These are phyloP conservation scores for Favolaschia claudopus DNA, from an alignment of 768 basidiomycete species.

Conservation along the genomic window DNA sequence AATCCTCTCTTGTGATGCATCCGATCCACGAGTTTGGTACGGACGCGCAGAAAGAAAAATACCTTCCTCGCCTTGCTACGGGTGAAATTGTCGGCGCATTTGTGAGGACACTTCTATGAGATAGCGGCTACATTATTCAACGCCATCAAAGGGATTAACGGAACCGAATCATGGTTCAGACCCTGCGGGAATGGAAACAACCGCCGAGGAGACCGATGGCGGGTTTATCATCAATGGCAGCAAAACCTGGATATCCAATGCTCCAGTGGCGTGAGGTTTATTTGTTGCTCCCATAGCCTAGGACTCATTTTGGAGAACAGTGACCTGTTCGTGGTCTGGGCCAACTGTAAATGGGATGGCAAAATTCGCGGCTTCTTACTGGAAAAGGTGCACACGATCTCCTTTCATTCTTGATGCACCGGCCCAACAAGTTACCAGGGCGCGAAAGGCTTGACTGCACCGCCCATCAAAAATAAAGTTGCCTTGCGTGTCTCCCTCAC, in stretches of 20 bases:
- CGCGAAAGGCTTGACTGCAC: conserved; percentile 80
- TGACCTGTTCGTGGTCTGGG: conserved; percentile 94
- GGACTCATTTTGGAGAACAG: conserved; percentile 43
- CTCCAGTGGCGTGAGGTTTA: conserved; percentile 82
- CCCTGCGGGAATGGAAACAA: conserved; percentile 97
- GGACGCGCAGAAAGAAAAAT: conserved; percentile 90
- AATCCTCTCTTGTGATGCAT: conserved; percentile 97
- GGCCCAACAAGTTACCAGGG: conserved; percentile 56
- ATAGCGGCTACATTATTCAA: neutral
- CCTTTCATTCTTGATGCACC: neutral
- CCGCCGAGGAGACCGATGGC: conserved; percentile 83
- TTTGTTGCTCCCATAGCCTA: conserved; percentile 1
- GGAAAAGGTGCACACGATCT: conserved; percentile 70
- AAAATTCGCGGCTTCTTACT: conserved; percentile 90
- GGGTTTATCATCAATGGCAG: conserved; percentile 89
- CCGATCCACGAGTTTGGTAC: conserved; percentile 90
- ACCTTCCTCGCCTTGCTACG: conserved; percentile 82
- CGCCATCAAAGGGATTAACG: conserved; percentile 76
- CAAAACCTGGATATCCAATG: conserved; percentile 98
- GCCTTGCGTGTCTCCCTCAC: conserved; percentile 87
- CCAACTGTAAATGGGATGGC: conserved; percentile 92
- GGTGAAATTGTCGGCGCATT: conserved; percentile 94
- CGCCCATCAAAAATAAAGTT: conserved; percentile 91
- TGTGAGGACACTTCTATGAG: conserved; percentile 55
- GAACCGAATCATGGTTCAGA: conserved; percentile 98